Conservation (phyloP, 1,284 basidiomycete species). For the Tylopilus sp. region DNA sequence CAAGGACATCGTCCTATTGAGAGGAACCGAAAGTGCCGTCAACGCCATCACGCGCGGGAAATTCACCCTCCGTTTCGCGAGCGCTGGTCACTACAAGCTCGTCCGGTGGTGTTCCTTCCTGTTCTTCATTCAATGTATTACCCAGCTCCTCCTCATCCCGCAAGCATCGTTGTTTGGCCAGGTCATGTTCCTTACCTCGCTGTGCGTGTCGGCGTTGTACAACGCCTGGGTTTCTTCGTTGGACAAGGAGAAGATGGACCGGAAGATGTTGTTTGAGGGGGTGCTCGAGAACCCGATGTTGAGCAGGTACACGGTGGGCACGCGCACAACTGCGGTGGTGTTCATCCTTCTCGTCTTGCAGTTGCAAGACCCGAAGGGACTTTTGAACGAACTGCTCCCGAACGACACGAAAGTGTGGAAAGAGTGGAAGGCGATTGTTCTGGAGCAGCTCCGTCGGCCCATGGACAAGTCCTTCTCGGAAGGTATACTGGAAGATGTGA, state of each 20-base stretch:
- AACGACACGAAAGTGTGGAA: slow-evolving; percentile 18
- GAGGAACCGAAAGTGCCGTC: slow-evolving; percentile 7
- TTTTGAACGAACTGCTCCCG: slow-evolving; percentile 16
- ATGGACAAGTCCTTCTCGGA: neutral
- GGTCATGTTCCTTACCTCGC: slow-evolving; percentile 22
- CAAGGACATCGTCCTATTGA: slow-evolving; percentile 16
- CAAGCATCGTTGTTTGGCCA: slow-evolving; percentile 24
- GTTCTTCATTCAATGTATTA: slow-evolving; percentile 15
- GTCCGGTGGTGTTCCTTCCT: slow-evolving; percentile 10
- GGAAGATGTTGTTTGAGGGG: slow-evolving; percentile 11
- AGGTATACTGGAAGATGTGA: neutral
- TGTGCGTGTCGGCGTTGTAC: neutral
- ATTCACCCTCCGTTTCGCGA: neutral
- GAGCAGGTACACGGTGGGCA: slow-evolving; percentile 4
- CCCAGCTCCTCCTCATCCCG: slow-evolving; percentile 1
- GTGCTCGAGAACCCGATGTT: slow-evolving; percentile 8
- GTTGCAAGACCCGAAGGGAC: slow-evolving; percentile 1
- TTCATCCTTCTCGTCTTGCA: slow-evolving; percentile 20
- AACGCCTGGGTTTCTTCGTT: neutral
- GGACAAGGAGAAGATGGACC: slow-evolving; percentile 22
- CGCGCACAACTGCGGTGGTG: slow-evolving; percentile 19
- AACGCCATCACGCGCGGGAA: slow-evolving; percentile 14
- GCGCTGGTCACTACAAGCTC: neutral
- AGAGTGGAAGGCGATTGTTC: slow-evolving; percentile 11
- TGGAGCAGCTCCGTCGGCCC: neutral